A percentile compares a stretch with the other conserved stretches of the same genome.
Evolutionary conservation across 2,329 filamentous ascomycete genomes (phyloP).

Genomic region (Colletotrichum cuscutae): DNA sequence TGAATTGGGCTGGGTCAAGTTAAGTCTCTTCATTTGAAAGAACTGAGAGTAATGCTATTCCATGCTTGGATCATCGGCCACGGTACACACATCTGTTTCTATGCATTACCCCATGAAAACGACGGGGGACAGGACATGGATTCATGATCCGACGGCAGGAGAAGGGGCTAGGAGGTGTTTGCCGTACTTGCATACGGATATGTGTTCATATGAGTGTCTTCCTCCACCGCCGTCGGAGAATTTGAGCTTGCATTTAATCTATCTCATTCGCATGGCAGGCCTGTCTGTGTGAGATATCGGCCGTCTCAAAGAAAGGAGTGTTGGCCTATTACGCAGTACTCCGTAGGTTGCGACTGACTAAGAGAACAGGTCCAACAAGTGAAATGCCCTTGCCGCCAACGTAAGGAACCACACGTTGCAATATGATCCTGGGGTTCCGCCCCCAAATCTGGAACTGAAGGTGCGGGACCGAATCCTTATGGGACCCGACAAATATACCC

Average conservation of each 20-base stretch:
- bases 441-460: constrained; percentile 16
- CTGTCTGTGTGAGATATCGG: constrained; percentile 3
- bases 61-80: background rate
- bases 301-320: no score
- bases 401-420: constrained; percentile 8
- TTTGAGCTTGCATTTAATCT: background rate
- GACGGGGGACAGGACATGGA: background rate
- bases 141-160: background rate
- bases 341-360: background rate
- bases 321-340: no score
- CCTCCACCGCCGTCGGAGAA: background rate
- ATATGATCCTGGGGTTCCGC: constrained; percentile 12
- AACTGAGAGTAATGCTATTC: background rate
- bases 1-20: background rate
- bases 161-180: background rate
- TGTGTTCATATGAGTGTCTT: background rate
- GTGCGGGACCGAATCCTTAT: constrained; percentile 1
- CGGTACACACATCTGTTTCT: background rate
- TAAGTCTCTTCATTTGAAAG: background rate
- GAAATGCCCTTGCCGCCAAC: background rate
- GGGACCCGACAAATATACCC: constrained; percentile 6
- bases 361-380: background rate
- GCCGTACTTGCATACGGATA: background rate
- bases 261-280: constrained; percentile 1
- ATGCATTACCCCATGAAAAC: background rate